Conservation (phyloP, 768 basidiomycete species). For the Mycena galericulata region DNA sequence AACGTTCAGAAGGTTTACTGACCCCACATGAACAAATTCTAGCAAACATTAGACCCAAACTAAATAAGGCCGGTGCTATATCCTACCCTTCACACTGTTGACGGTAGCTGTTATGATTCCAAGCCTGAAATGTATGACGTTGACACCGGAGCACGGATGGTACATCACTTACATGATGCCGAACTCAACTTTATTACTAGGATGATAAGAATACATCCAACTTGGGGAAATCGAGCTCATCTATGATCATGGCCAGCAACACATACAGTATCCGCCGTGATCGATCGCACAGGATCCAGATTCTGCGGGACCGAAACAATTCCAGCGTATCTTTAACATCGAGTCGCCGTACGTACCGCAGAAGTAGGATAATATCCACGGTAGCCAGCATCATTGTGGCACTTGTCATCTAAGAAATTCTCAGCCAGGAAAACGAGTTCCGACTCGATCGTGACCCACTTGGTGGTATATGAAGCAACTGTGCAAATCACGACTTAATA, state of each 20-base stretch:
- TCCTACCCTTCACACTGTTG: background rate
- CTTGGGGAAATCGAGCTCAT: background rate
- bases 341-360: background rate
- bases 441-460: background rate
- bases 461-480: conserved; percentile 14
- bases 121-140: background rate
- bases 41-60: background rate
- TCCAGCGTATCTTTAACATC: too few species aligned
- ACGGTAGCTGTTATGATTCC: background rate
- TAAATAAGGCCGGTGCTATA: background rate
- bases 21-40: conserved; percentile 14
- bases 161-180: background rate
- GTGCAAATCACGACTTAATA: background rate
- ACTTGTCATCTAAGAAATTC: background rate
- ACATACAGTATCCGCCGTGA: conserved; percentile 1
- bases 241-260: conserved; percentile 4
- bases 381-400: background rate
- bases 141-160: background rate
- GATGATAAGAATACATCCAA: background rate
- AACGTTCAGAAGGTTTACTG: background rate
- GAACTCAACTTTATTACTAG: background rate
- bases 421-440: background rate
- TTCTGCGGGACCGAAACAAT: background rate
- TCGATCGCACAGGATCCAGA: conserved; percentile 13
- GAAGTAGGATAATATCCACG: background rate